Base-by-base conservation (phyloP, 768 basidiomycete species). In the Rhodotorula diobovata region DNA sequence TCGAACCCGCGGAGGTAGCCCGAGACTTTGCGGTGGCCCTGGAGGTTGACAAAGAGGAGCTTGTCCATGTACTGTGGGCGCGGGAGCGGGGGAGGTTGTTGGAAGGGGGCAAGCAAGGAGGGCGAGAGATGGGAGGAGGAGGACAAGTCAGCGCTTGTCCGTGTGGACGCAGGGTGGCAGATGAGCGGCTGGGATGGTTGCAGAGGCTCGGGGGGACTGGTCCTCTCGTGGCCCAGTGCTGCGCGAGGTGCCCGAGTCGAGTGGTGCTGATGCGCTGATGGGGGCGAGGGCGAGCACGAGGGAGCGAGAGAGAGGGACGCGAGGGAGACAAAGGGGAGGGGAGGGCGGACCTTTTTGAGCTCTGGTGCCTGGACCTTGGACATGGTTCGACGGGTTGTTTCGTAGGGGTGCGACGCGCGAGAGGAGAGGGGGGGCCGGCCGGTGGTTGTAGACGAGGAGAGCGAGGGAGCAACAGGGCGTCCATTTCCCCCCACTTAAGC, bases 1-100 rank as follows among this genome's bases (percentile, higher is more conserved):
- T 99, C 96, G 81, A 96, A 99, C 63, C 96, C 96, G 73, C 96
- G 89, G 61, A 99, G 83, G 23, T 87, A 88, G 65, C 96, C 96
- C 83, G 91, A 93, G 78, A 99, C 91, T 86, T 91, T 92, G 78
- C 95, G 89, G 66, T 93, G 93, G 25, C 81, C 82, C 60, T 79
- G 77, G 4, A 99, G 84, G 82, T 95, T 87, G 78, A 99, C 84
- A 81, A 94, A 94, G 76, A 98, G 83, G 79, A 89, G 90, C 84
- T 97, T 95, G 86, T 99, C 96, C 94, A 99, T 98, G 80, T 96
- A 99, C 91, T 98, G 80, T 43, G 6, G 4, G 15, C 25, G 32
- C 9, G 12, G 45, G 20, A 41, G 34, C 8, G 50, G 46, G 18
- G 30, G 34, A 5, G 51, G 16, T 37, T 30, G 59, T 21, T 2